Conservation (phyloP, 108 stramenopile genomes). For the Discostella pseudostelligera region DNA sequence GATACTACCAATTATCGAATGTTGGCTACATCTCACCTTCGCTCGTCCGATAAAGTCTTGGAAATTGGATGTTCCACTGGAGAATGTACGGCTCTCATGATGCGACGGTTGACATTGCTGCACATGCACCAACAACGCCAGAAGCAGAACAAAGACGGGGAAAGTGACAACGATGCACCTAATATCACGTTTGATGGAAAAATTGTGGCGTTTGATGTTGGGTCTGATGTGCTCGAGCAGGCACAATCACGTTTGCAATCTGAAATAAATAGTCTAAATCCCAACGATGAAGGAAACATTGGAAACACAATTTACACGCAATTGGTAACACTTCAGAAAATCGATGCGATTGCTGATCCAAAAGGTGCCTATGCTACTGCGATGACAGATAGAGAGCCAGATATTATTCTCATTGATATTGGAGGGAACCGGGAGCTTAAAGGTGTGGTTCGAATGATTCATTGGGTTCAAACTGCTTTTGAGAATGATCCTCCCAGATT, state of each 20-base stretch:
- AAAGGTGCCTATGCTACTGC: constrained; percentile 41
- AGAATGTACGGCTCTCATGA: constrained; percentile 45
- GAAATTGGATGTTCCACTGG: constrained; percentile 88
- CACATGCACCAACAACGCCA: background rate
- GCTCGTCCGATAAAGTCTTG: constrained; percentile 56
- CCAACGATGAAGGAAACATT: background rate
- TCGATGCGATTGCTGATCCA: constrained; percentile 74
- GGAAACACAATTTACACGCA: constrained; percentile 10
- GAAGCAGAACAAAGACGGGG: background rate
- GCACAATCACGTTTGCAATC: constrained; percentile 10
- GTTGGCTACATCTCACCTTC: constrained; percentile 53
- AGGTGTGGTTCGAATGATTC: constrained; percentile 61
- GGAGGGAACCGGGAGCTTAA: constrained; percentile 78
- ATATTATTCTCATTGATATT: constrained; percentile 77
- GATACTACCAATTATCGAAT: constrained; percentile 67
- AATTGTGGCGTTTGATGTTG: constrained; percentile 75
- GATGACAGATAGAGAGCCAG: constrained; percentile 19
- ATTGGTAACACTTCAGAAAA: constrained; percentile 26
- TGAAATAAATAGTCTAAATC: constrained; percentile 14
- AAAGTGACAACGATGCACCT: background rate
- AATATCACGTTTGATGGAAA: constrained; percentile 11
- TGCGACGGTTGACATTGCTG: constrained; percentile 44
- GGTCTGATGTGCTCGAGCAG: constrained; percentile 59
- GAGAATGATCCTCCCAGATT: constrained; percentile 32
- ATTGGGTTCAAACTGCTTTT: constrained; percentile 62